Conservation (phyloP, 148 eudicot genomes). For the Nyssa sinensis region DNA sequence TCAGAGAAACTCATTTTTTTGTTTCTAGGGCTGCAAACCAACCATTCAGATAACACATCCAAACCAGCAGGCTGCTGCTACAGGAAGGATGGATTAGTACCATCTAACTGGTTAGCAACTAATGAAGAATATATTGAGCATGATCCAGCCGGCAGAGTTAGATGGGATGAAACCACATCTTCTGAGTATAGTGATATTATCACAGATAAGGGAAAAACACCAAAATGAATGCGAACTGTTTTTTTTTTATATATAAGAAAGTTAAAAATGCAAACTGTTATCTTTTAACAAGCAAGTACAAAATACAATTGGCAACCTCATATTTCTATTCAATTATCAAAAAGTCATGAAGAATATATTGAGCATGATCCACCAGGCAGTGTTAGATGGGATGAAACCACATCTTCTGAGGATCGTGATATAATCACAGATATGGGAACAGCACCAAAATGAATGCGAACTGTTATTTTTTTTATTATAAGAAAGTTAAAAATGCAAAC, state of each 20-base stretch:
- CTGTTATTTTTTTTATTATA: too few relatives aligned
- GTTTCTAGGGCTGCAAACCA: background rate
- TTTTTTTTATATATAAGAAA: too few relatives aligned
- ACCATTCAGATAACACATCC: background rate
- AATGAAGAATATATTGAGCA: background rate
- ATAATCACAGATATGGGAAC: background rate
- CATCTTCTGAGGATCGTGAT: background rate
- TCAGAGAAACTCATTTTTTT: too few relatives aligned
- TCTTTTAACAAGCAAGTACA: background rate
- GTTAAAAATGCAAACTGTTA: too few relatives aligned
- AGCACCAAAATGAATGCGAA: background rate
- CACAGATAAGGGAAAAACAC: background rate
- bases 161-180: background rate
- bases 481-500: too few relatives aligned
- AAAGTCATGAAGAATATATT: background rate
- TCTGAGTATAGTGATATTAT: background rate
- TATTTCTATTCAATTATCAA: background rate
- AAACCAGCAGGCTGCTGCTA: background rate
- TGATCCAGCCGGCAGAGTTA: background rate
- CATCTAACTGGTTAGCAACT: background rate
- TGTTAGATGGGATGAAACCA: background rate
- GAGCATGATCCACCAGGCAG: background rate
- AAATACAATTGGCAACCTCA: background rate
- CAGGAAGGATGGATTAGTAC: background rate
- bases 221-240: background rate